Percentiles rank a stretch among this genome's conserved stretches.
Evolutionary conservation across 495 filamentous ascomycete species (phyloP).

Genomic region (Daldinia vernicosa): DNA sequence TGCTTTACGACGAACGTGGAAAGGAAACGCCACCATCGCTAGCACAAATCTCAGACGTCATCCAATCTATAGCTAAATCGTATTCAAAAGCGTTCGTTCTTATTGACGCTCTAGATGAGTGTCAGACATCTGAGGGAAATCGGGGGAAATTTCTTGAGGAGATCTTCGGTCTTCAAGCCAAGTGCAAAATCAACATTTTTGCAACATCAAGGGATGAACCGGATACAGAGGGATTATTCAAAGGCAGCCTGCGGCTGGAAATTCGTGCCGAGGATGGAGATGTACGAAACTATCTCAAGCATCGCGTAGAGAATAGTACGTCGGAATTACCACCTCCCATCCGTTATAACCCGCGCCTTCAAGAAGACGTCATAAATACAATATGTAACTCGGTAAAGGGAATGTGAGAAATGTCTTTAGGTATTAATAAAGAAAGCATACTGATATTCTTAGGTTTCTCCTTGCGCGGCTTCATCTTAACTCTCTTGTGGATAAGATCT

Average conservation of each 20-base stretch:
- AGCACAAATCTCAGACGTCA: slow-evolving; percentile 34
- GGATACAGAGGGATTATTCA: slow-evolving; percentile 42
- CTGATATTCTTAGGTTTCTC: slow-evolving; percentile 57
- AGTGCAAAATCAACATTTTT: slow-evolving; percentile 44
- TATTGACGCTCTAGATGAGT: slow-evolving; percentile 63
- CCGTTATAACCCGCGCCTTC: slow-evolving; percentile 31
- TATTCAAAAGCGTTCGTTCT: slow-evolving; percentile 52
- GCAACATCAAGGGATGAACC: slow-evolving; percentile 53
- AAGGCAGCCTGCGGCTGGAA: slow-evolving; percentile 34
- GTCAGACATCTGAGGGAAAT: slow-evolving; percentile 15
- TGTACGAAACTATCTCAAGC: slow-evolving; percentile 47
- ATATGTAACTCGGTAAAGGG: slow-evolving; percentile 50
- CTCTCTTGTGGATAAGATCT: slow-evolving; percentile 49
- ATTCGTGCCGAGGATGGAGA: slow-evolving; percentile 53
- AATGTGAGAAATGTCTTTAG: slow-evolving; percentile 47
- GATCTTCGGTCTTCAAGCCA: slow-evolving; percentile 44
- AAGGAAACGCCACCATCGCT: slow-evolving; percentile 40
- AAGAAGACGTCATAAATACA: slow-evolving; percentile 43
- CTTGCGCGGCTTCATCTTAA: slow-evolving; percentile 62
- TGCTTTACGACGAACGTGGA: slow-evolving; percentile 32
- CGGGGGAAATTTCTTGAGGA: slow-evolving; percentile 31
- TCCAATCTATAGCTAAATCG: slow-evolving; percentile 30
- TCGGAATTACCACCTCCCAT: slow-evolving; percentile 37
- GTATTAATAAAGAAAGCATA: background rate
- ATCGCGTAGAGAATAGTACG: slow-evolving; percentile 13